Evolutionary conservation across 164 flowering plant species (phyloP), one percentile per base, ranked within the genome.

Genomic region (Umbellularia californica): DNA sequence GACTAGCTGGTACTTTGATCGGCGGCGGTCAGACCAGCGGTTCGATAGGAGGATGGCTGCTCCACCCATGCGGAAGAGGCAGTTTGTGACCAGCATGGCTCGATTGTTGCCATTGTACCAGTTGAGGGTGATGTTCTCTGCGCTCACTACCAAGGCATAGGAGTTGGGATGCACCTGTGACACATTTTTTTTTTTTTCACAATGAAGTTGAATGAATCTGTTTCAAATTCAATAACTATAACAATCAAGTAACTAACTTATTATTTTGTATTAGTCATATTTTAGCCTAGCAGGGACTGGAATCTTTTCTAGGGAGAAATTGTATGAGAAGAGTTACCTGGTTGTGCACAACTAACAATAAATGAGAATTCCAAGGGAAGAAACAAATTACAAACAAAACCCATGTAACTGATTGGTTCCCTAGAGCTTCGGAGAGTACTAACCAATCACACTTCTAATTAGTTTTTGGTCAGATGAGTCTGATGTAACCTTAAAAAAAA

Each of bases 61-160:
- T 0, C 97, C 97, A 2, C 97, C 98, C 97, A 93, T 90, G 1
- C 98, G 88, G 80, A 93, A 93, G 23, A 93, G 86, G 72, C 98
- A 92, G 76, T 93, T 93, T 79, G 90, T 88, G 30, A 93, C 75
- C 19, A 91, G 80, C 98, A 93, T 93, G n/a, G 97, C 88, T 0
- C 85, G 77, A 81, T 93, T 90, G 65, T 90, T 89, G 0, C 98
- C 98, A 73, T 85, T 88, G 74, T 93, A 93, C 94, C 94, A 91
- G 35, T 93, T 93, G 4, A 87, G 81, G 0, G 94, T 93, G 24
- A 88, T 89, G 84, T 89, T 93, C 86, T 93, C 96, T 91, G 86
- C 91, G 90, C 97, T 93, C 62, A 93, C 87, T n/a, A 91, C 95
- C 19, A 92, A 76, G 13, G 97, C 97, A 77, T 90, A 90, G 2